Evolutionary conservation across 495 filamentous ascomycete species (phyloP).

Genomic region (Neohortaea acidophila): DNA sequence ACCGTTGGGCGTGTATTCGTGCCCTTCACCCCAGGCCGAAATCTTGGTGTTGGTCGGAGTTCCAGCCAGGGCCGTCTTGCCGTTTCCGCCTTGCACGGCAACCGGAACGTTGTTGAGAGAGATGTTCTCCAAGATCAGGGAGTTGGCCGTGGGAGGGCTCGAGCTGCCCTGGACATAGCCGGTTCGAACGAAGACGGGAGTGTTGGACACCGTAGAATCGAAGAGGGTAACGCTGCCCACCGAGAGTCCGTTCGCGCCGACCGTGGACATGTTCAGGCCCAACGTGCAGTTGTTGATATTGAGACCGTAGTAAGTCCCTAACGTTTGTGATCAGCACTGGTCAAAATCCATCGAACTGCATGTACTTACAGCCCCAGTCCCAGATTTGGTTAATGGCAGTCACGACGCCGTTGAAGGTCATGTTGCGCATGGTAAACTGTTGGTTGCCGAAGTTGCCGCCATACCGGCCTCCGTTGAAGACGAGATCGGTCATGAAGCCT

Average conservation of each 20-base stretch:
- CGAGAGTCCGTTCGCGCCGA: slow-evolving; percentile 11
- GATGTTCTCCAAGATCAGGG: slow-evolving; percentile 27
- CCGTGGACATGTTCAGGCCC: slow-evolving; percentile 22
- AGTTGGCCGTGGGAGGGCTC: slow-evolving; percentile 17
- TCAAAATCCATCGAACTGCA: too few relatives aligned
- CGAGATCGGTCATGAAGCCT: slow-evolving; percentile 47
- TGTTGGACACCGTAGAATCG: slow-evolving; percentile 23
- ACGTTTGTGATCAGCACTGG: too few relatives aligned
- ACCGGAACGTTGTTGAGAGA: slow-evolving; percentile 18
- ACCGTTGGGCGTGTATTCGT: slow-evolving; percentile 20
- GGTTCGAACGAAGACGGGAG: slow-evolving; percentile 19
- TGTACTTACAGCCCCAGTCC: slow-evolving; percentile 40
- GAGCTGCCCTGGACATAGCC: slow-evolving; percentile 14
- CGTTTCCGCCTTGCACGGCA: slow-evolving; percentile 12
- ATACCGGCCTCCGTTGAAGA: slow-evolving; percentile 56
- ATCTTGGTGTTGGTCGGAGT: slow-evolving; percentile 14
- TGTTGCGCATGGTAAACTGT: slow-evolving; percentile 65
- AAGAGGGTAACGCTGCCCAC: slow-evolving; percentile 24
- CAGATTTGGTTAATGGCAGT: slow-evolving; percentile 47
- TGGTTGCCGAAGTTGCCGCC: slow-evolving; percentile 58
- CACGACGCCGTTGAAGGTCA: slow-evolving; percentile 47
- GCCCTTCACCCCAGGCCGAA: slow-evolving; percentile 22
- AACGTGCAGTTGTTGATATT: slow-evolving; percentile 24
- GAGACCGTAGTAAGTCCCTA: slow-evolving; percentile 37
- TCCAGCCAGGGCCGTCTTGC: slow-evolving; percentile 13